A percentile compares a stretch with the other conserved stretches of the same genome.
These are phyloP conservation scores for Conidiobolus incongruus DNA, from an alignment of 371 early-diverging fungal species.

Conservation along the genomic window DNA sequence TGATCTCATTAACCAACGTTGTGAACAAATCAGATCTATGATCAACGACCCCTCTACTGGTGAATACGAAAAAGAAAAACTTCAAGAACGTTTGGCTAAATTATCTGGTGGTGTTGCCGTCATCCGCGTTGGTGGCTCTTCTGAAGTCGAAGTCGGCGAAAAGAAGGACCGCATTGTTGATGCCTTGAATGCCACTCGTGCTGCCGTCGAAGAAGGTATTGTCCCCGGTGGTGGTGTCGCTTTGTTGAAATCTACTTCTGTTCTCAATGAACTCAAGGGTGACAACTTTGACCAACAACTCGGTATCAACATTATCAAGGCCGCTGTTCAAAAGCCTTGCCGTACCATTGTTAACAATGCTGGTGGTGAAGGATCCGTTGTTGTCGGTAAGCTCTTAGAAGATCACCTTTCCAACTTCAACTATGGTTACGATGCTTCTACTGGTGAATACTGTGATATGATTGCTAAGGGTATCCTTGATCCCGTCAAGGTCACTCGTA, in stretches of 20 bases:
- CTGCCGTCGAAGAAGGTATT: constrained; percentile 96
- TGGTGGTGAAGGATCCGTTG: constrained; percentile 87
- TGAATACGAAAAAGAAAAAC: constrained; percentile 94
- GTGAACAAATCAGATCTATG: constrained; percentile 85
- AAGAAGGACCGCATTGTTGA: constrained; percentile 98
- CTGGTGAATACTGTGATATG: constrained; percentile 82
- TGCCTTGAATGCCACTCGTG: constrained; percentile 93
- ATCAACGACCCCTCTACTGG: constrained; percentile 59
- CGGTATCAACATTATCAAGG: constrained; percentile 82
- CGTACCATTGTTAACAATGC: constrained; percentile 92
- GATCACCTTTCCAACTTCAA: constrained; percentile 44
- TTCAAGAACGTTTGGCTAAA: constrained; percentile 96
- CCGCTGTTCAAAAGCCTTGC: too few relatives aligned
- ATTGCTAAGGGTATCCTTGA: constrained; percentile 88
- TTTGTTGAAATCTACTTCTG: constrained; percentile 70
- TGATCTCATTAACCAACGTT: constrained; percentile 68
- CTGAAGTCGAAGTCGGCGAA: constrained; percentile 96
- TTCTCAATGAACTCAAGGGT: constrained; percentile 50
- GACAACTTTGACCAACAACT: constrained; percentile 95
- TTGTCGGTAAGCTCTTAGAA: constrained; percentile 85
- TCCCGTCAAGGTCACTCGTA: constrained; percentile 94
- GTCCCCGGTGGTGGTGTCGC: constrained; percentile 96
- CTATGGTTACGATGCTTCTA: constrained; percentile 83
- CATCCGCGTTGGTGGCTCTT: constrained; percentile 89
- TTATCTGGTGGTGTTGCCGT: constrained; percentile 95